A percentile compares a stretch with the other conserved stretches of the same genome.
Evolutionary conservation across 2,329 filamentous ascomycete species (phyloP).

Genomic region (Nothophoma quercina): DNA sequence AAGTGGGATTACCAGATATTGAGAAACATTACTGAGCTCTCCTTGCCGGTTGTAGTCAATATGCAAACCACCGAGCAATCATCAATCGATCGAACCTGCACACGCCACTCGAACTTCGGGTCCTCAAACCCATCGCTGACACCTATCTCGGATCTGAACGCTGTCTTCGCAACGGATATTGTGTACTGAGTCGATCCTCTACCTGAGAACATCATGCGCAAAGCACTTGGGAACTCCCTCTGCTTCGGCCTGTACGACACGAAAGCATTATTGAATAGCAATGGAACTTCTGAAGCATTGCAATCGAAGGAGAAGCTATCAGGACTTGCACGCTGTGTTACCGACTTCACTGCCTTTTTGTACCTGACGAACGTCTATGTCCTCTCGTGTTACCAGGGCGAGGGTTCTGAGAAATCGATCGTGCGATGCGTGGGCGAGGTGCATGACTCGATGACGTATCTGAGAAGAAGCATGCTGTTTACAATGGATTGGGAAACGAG

Average conservation of each 20-base stretch:
- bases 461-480: constrained; percentile 19
- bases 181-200: constrained; percentile 18
- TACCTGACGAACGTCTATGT: constrained; percentile 23
- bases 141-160: constrained; percentile 14
- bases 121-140: constrained; percentile 12
- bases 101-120: constrained; percentile 13
- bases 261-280: not conserved
- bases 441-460: constrained; percentile 13
- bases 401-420: constrained; percentile 17
- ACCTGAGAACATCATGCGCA: constrained; percentile 12
- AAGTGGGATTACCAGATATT: no score
- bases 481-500: constrained; percentile 16
- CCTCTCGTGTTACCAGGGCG: constrained; percentile 8
- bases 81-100: constrained; percentile 7
- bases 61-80: constrained; percentile 10
- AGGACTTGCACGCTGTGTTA: constrained; percentile 19
- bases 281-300: no score
- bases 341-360: constrained; percentile 17
- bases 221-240: constrained; percentile 12
- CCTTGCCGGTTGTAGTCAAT: no score
- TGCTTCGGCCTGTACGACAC: constrained; percentile 18
- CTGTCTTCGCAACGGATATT: constrained; percentile 10
- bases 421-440: constrained; percentile 16
- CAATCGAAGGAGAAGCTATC: not conserved
- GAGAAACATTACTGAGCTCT: no score